Evolutionary conservation across 2,329 filamentous ascomycete genomes (phyloP).

Genomic region (Microdochium paspali): DNA sequence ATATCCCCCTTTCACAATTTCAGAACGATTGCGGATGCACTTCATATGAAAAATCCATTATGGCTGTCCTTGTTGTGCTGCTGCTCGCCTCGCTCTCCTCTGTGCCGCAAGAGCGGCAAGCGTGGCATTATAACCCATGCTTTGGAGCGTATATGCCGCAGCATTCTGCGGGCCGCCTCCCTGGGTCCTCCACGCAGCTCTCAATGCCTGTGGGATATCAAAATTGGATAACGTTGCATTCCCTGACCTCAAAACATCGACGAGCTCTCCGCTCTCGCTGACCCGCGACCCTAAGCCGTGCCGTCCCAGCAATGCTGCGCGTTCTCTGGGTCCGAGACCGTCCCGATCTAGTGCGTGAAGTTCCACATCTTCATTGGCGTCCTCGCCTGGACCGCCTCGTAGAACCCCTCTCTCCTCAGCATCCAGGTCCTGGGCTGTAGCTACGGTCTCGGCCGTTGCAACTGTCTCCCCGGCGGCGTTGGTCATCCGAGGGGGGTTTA

Average conservation of each 20-base stretch:
- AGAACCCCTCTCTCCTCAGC: slow-evolving; percentile 45
- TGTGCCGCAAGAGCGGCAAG: slow-evolving; percentile 41
- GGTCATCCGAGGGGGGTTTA: slow-evolving; percentile 24
- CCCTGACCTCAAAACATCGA: slow-evolving; percentile 42
- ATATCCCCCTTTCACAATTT: slow-evolving; percentile 11
- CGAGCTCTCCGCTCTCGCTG: slow-evolving; percentile 13
- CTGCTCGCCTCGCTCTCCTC: slow-evolving; percentile 24
- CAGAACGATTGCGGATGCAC: no score
- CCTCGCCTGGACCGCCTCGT: slow-evolving; percentile 24
- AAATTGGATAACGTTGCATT: slow-evolving; percentile 45
- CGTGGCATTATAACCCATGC: slow-evolving; percentile 44
- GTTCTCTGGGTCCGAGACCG: slow-evolving; percentile 13
- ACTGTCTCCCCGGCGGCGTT: slow-evolving; percentile 14
- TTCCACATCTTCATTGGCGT: slow-evolving; percentile 34
- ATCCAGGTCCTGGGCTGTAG: slow-evolving; percentile 37
- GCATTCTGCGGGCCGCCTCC: slow-evolving; percentile 25
- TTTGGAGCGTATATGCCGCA: slow-evolving; percentile 41
- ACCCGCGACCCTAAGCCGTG: slow-evolving; percentile 9
- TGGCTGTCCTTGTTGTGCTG: slow-evolving; percentile 12
- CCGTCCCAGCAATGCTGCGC: slow-evolving; percentile 17
- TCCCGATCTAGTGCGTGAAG: slow-evolving; percentile 26
- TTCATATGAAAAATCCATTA: slow-evolving; percentile 4
- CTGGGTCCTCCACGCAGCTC: slow-evolving; percentile 34
- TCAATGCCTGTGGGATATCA: slow-evolving; percentile 39
- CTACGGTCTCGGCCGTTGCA: slow-evolving; percentile 6